These are phyloP conservation scores for Cenchrus fungigraminus DNA, from an alignment of 176 grass and related monocot genomes.

Conservation along the genomic window DNA sequence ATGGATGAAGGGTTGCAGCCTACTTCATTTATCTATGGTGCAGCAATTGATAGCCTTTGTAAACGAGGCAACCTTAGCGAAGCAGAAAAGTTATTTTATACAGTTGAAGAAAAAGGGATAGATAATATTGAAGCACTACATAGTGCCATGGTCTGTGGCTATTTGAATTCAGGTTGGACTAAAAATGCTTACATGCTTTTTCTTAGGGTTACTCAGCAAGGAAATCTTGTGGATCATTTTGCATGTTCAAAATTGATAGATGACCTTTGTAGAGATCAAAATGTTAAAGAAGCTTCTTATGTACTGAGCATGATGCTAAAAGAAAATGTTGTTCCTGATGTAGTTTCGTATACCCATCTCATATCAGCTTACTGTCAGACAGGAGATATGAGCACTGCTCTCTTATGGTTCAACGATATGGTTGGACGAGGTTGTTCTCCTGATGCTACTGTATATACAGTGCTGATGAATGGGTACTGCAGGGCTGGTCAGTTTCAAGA, in stretches of 20 bases:
- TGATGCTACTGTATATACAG: constrained; percentile 69
- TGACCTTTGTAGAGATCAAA: constrained; percentile 64
- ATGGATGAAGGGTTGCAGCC: constrained; percentile 58
- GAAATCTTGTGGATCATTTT: constrained; percentile 59
- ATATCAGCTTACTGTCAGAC: constrained; percentile 64
- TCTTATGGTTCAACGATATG: constrained; percentile 64
- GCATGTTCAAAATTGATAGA: constrained; percentile 55
- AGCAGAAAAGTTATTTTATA: constrained; percentile 67
- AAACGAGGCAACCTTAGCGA: constrained; percentile 65
- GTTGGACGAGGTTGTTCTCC: constrained; percentile 45
- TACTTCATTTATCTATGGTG: constrained; percentile 59
- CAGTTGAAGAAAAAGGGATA: constrained; percentile 51
- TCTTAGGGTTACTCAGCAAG: constrained; percentile 61
- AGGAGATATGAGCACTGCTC: constrained; percentile 60
- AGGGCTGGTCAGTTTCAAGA: constrained; percentile 53
- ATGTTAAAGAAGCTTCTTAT: constrained; percentile 57
- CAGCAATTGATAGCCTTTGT: constrained; percentile 66
- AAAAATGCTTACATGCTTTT: constrained; percentile 65
- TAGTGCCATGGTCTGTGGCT: constrained; percentile 90
- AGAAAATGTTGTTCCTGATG: constrained; percentile 59
- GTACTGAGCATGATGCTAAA: constrained; percentile 67
- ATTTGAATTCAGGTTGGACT: constrained; percentile 62
- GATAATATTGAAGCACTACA: constrained; percentile 52
- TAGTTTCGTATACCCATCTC: constrained; percentile 65
- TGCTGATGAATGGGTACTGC: constrained; percentile 76